phyloP scores from a whole-genome alignment of 345 rosid species.

The Viola odorata region DNA sequence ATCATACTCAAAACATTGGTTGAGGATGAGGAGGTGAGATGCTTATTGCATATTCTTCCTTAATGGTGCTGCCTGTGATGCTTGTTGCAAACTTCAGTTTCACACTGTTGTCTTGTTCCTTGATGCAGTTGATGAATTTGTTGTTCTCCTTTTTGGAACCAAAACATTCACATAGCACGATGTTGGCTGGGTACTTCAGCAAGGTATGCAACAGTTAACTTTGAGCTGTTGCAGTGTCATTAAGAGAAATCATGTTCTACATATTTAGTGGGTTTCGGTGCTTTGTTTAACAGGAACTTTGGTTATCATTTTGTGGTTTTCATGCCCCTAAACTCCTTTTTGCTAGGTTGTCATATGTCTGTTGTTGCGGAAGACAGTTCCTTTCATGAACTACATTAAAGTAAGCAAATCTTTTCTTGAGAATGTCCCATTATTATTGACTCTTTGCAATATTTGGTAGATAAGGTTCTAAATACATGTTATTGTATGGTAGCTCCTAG shows the following conservation, averaged over 20 bases:
- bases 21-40: slow-evolving; percentile 80
- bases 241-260: slow-evolving; percentile 4
- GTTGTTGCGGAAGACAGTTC: slow-evolving; percentile 75
- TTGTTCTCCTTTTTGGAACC: slow-evolving; percentile 80
- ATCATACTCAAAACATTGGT: slow-evolving; percentile 83
- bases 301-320: slow-evolving; percentile 4
- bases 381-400: slow-evolving; percentile 68
- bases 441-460: too few relatives aligned
- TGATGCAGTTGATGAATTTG: slow-evolving; percentile 71
- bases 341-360: slow-evolving; percentile 79
- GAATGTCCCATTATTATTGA: not conserved
- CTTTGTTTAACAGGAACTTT: not conserved
- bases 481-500: too few relatives aligned
- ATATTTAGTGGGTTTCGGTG: slow-evolving; percentile 2
- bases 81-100: not conserved
- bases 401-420: slow-evolving; percentile 33
- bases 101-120: slow-evolving; percentile 18
- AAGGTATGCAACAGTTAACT: slow-evolving; percentile 50
- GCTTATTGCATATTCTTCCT: not conserved
- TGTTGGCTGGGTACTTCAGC: slow-evolving; percentile 88
- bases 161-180: slow-evolving; percentile 49
- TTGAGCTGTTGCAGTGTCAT: not conserved
- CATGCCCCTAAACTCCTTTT: slow-evolving; percentile 6
- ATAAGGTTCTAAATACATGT: too few relatives aligned
- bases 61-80: too few relatives aligned